Evolutionary conservation across 2,329 filamentous ascomycete species (phyloP).

Genomic region (Claviceps fusiformis): DNA sequence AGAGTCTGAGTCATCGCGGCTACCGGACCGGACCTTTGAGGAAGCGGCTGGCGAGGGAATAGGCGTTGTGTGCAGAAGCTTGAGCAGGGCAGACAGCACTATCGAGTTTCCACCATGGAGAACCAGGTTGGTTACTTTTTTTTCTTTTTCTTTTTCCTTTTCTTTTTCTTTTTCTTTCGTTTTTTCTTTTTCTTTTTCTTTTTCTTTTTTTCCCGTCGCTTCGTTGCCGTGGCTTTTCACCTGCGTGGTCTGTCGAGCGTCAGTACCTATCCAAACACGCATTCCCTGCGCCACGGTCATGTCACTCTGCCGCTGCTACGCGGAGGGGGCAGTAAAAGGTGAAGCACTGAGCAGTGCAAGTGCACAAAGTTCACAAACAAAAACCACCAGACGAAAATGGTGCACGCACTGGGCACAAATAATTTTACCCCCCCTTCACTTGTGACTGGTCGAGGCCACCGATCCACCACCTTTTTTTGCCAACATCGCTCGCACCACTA

Average conservation of each 20-base stretch:
- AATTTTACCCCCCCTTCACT: conserved; percentile 8
- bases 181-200: not conserved
- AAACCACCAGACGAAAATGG: not conserved
- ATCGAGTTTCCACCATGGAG: conserved; percentile 9
- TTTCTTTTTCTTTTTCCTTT: not conserved
- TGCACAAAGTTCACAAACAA: not conserved
- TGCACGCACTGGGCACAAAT: conserved; percentile 1
- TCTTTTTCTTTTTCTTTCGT: not conserved
- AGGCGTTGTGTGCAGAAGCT: not conserved
- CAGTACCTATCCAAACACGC: not conserved
- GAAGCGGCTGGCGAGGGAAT: not conserved
- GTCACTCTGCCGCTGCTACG: not conserved
- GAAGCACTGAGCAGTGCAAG: not conserved
- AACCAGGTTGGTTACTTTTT: conserved; percentile 8
- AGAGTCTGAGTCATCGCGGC: not conserved
- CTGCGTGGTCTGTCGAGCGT: not conserved
- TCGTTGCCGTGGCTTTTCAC: not conserved
- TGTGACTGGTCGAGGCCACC: conserved; percentile 4
- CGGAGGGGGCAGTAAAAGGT: too few relatives aligned
- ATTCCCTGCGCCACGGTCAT: not conserved
- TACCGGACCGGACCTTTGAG: not conserved
- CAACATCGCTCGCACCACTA: conserved; percentile 2
- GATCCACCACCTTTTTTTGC: conserved; percentile 2
- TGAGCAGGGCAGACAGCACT: not conserved
- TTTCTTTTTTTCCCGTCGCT: not conserved